Evolutionary conservation across 352 stramenopile genomes (phyloP), one percentile per base, ranked within the genome.

Genomic region (Phytophthora colocasiae): DNA sequence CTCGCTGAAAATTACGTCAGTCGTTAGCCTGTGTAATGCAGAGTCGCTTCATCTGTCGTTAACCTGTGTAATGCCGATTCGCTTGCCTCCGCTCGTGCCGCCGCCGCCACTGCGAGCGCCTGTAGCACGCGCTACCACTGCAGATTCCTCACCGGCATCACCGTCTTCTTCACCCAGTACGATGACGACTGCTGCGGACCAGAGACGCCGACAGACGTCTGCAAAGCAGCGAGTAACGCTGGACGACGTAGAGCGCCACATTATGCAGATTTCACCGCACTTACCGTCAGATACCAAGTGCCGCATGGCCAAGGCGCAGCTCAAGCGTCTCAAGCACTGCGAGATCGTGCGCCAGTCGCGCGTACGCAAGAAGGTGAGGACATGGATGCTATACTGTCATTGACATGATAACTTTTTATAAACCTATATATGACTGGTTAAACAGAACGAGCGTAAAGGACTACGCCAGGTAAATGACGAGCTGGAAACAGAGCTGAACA

Each of bases 311-410:
- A 85, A 89, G 47, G 82, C 85, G 44, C 82, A 93, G 60, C 74
- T 90, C 53, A 86, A 84, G 56, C 82, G 85, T 17, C 81, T 93
- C 29, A 90, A 90, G 60, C 85, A 93, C 68, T 90, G 80, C 66
- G 85, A 91, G 73, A 91, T 75, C 2, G 85, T 93, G 69, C 82
- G 85, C 12, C 82, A 93, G 75, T 91, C 82, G 26, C 85, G 85
- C 43, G 77, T 87, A n/a, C 79, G 83, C 50, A 93, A 93, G 60
- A 93, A 93, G 71, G 49, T 54, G n/a, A 6, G 63, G 80, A 36
- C 19, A 38, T 11, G 7, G 15, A 2, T 29, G 8, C 29, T 54
- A 49, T 53, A 3, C 24, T 58, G 51, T 49, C 0, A 32, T 10
- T 34, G 6, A 19, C 15, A 3, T 2, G 0, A n/a, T 50, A 31